Evolutionary conservation across 2,329 filamentous ascomycete species (phyloP), one percentile per base, ranked within the genome.

Genomic region (Huntiella omanensis): DNA sequence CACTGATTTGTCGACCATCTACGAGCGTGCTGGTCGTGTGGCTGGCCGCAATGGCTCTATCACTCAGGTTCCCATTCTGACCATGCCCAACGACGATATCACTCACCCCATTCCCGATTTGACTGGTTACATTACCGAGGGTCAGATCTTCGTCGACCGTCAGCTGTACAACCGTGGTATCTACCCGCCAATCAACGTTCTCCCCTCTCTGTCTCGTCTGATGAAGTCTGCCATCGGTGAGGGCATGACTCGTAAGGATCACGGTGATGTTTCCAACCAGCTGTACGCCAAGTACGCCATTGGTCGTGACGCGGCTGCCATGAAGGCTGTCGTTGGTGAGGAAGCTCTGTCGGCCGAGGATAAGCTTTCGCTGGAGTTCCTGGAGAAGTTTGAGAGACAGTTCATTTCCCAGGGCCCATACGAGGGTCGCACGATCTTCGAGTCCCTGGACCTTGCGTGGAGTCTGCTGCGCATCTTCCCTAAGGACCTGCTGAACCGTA

Each of bases 151-250:
- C 67, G 75, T 98, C 58, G 91, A 98, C 64, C 85, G 88, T 67
- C 78, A 82, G 59, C 71, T 98, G 45, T 64, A 86, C 71, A 98
- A 98, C 74, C 91, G 91, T 70, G 88, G 87, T 66, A 80, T 98
- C 67, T 95, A 94, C 71, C 91, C 91, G 45, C 91, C 91, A 15
- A 98, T 98, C 71, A 98, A 98, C 69, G 91, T 98, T 53, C 70
- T 98, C 51, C 91, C 91, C 17, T 98, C 91, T 41, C 80, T 98
- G 35, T 98, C 91, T 17, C 91, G 91, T 76, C 81, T 98, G 60
- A 98, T 98, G 91, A 98, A 98, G 68, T 98, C 91, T 58, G 91
- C 91, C 62, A 98, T 98, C 59, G 91, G 91, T 57, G 87, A 96
- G 67, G 85, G 85, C 53, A 88, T 87, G 73, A 98, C 91, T 19